A percentile compares a stretch with the other conserved stretches of the same genome.
Conservation (phyloP, 768 basidiomycete genomes). For the Ramaria sp. region DNA sequence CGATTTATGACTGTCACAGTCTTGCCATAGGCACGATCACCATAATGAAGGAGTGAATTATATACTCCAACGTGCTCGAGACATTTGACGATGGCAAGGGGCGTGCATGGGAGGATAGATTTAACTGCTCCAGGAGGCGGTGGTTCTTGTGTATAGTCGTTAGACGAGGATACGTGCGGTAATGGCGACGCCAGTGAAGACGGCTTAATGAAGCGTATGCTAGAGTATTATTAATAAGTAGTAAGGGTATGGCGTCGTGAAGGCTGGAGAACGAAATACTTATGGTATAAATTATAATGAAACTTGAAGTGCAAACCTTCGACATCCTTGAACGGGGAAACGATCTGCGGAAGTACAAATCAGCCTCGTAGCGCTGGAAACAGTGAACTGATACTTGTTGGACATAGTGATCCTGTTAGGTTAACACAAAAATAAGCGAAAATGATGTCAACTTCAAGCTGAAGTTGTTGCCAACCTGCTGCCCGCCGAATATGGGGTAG, state of each 20-base stretch:
- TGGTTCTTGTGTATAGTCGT: constrained; percentile 28
- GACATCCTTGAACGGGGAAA: constrained; percentile 94
- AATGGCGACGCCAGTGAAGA: constrained; percentile 47
- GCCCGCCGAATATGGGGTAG: constrained; percentile 89
- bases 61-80: constrained; percentile 88
- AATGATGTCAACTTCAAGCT: no score
- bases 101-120: constrained; percentile 95
- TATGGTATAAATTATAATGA: constrained; percentile 90
- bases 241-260: neutral
- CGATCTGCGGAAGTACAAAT: constrained; percentile 44
- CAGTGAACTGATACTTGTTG: constrained; percentile 55
- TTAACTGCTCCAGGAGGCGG: constrained; percentile 85
- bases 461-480: constrained; percentile 48
- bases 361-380: neutral
- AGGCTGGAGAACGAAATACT: constrained; percentile 37
- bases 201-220: constrained; percentile 88
- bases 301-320: constrained; percentile 97
- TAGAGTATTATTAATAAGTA: constrained; percentile 24
- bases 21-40: constrained; percentile 89
- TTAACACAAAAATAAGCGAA: neutral
- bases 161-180: constrained; percentile 24
- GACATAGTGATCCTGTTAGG: constrained; percentile 79
- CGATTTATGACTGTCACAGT: constrained; percentile 92
- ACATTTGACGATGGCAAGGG: constrained; percentile 92
- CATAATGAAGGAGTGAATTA: constrained; percentile 85